Percentiles rank a stretch among this genome's conserved stretches.
Evolutionary conservation across 768 basidiomycete species (phyloP).

Genomic region (Xerocomellus dryophilus): DNA sequence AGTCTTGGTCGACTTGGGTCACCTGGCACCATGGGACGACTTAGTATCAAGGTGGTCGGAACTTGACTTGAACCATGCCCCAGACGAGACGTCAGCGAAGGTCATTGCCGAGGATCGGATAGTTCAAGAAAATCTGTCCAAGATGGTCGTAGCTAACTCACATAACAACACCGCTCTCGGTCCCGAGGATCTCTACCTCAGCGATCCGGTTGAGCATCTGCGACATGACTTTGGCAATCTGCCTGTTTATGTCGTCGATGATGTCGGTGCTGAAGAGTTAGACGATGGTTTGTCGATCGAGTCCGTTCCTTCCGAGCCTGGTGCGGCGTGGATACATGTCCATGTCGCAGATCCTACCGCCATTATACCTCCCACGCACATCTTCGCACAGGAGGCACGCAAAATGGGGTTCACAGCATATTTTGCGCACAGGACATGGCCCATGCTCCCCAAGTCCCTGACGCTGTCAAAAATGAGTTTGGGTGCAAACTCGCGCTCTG

Average conservation of each 20-base stretch:
- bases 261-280: constrained; percentile 72
- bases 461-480: constrained; percentile 51
- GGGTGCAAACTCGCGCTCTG: constrained; percentile 34
- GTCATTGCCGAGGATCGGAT: constrained; percentile 32
- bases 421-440: constrained; percentile 56
- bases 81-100: constrained; percentile 30
- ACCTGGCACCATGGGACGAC: constrained; percentile 81
- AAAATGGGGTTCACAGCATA: constrained; percentile 56
- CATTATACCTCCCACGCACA: constrained; percentile 67
- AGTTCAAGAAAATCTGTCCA: constrained; percentile 18
- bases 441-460: constrained; percentile 69
- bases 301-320: constrained; percentile 54
- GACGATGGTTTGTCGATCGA: constrained; percentile 94
- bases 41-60: constrained; percentile 40
- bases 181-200: constrained; percentile 59
- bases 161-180: constrained; percentile 41
- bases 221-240: constrained; percentile 85
- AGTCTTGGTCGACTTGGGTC: constrained; percentile 68
- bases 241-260: constrained; percentile 87
- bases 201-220: constrained; percentile 63
- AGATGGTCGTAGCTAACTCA: not conserved
- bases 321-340: constrained; percentile 74
- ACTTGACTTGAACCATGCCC: constrained; percentile 27
- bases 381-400: constrained; percentile 56
- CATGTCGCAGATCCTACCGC: constrained; percentile 93